Evolutionary conservation across 192 early-diverging fungal genomes (phyloP), one percentile per base, ranked within the genome.

Genomic region (Rhizophlyctis rosea): DNA sequence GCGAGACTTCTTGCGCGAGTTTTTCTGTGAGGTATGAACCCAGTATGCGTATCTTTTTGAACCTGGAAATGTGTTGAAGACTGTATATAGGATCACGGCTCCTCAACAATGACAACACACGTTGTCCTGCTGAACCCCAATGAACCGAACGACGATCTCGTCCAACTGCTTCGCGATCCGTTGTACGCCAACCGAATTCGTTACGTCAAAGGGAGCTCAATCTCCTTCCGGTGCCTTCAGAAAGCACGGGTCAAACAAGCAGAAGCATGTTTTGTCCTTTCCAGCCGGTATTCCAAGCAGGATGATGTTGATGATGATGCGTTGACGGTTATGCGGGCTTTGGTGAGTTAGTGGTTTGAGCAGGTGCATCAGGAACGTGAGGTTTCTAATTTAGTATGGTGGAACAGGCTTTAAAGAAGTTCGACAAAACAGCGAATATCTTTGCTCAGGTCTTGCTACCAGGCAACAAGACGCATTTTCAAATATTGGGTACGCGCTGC

Each of bases 1-100:
- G 47, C 73, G 81, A 11, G 87, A 86, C 71, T 90, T 90, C 30
- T 63, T 90, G 61, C 79, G 86, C 49, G 89, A 90, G 73, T 89
- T 90, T 64, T 90, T 88, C 52, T 90, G 87, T 62, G 78, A 86
- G 67, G 69, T 71, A 48, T 13, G 21, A 60, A 3, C 11, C 14
- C 16, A 18, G 13, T 36, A 25, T 67, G 36, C 4, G 27, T 67
- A n/a, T 1, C 29, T 21, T 34, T 49, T 56, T 11, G 2, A n/a
- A 13, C 13, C 61, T 3, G 9, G 39, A 44, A 4, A 56, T 31
- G 50, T 5, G 3, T 4, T 54, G 4, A 13, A n/a, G 2, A 3
- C 50, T 7, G 2, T 23, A 14, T 52, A 9, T 61, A 61, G 23
- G 88, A 90, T 70, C 89, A 90, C 50, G 89, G 89, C 32, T 62